Percentiles rank a stretch among this genome's conserved stretches.
Evolutionary conservation across 2,329 filamentous ascomycete genomes (phyloP).

Genomic region (Aspergillus transmontanensis): DNA sequence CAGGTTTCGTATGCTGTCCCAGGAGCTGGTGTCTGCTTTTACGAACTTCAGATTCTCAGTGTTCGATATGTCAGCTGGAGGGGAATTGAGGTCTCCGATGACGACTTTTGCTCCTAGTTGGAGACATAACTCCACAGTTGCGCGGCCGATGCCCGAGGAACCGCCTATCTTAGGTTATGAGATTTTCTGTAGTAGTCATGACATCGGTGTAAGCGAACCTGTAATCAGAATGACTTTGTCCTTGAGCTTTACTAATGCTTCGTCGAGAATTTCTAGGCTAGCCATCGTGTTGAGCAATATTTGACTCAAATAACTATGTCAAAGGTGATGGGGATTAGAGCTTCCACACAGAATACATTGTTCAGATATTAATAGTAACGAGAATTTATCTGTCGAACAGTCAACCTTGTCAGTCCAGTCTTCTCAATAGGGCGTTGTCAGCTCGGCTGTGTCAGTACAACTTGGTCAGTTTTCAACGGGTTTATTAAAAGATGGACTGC

Average conservation of each 20-base stretch:
- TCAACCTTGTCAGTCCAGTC: too few species aligned
- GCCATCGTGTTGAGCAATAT: not conserved
- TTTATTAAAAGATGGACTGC: too few species aligned
- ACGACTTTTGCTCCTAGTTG: not conserved
- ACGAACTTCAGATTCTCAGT: not conserved
- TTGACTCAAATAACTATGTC: not conserved
- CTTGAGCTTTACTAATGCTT: not conserved
- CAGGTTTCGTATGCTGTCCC: not conserved
- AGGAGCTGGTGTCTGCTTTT: not conserved
- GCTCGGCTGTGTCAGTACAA: too few species aligned
- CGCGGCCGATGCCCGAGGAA: not conserved
- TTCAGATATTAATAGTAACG: too few species aligned
- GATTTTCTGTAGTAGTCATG: rapidly evolving
- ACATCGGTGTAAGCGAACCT: not conserved
- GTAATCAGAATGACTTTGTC: not conserved
- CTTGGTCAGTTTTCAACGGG: too few species aligned
- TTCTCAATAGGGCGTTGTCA: too few species aligned
- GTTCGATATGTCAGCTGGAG: not conserved
- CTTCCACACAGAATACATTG: too few species aligned
- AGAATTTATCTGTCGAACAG: too few species aligned
- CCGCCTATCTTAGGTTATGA: not conserved
- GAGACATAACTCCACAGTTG: not conserved
- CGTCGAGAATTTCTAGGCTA: not conserved
- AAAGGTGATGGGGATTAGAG: too few species aligned
- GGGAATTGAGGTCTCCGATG: not conserved